Evolutionary conservation across 306 rosid species (phyloP).

Genomic region (Malus domestica): ASM211411v1 NC_041798.1:28228501-28229000

Average conservation of each 20-base stretch:
- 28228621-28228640: constrained; percentile 43
- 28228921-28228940: neutral
- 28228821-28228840: neutral
- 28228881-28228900: neutral
- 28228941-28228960: neutral
- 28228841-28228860: neutral
- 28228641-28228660: constrained; percentile 69
- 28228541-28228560: constrained; percentile 69
- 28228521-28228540: constrained; percentile 57
- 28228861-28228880: neutral
- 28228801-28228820: neutral
- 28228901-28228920: neutral
- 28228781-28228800: neutral
- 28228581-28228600: constrained; percentile 81
- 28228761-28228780: neutral
- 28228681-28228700: constrained; percentile 64
- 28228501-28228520: neutral
- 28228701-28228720: neutral
- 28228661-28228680: constrained; percentile 93
- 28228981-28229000: neutral
- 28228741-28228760: neutral
- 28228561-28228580: constrained; percentile 53
- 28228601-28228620: constrained; percentile 40
- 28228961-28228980: neutral
- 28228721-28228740: neutral